Conservation (phyloP, 768 basidiomycete genomes). For the Naganishia antarctica region DNA sequence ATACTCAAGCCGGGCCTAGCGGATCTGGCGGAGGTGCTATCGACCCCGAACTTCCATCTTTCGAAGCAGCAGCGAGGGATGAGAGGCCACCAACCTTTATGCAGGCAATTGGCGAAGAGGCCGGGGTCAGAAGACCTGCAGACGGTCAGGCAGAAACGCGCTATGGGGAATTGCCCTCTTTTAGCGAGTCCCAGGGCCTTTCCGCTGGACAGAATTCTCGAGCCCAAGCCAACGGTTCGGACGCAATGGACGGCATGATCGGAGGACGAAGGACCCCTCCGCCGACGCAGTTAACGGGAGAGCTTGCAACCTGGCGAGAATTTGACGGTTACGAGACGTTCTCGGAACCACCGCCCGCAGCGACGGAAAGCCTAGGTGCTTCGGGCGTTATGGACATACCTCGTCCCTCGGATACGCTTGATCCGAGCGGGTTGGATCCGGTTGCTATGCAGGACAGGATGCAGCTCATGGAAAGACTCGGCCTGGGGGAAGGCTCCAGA, state of each 20-base stretch:
- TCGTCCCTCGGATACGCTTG: constrained; percentile 1
- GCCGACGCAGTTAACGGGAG: constrained; percentile 15
- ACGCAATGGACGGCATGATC: background rate
- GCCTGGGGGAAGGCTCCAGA: constrained; percentile 46
- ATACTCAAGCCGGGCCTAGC: background rate
- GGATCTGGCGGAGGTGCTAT: background rate
- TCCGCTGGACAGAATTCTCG: background rate
- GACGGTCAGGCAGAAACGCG: too few relatives aligned
- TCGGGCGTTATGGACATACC: constrained; percentile 46
- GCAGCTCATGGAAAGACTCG: constrained; percentile 40
- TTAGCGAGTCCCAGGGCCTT: constrained; percentile 19
- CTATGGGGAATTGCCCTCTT: constrained; percentile 21
- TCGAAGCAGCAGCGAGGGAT: constrained; percentile 31
- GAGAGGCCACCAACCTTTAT: constrained; percentile 14
- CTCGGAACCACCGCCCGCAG: constrained; percentile 42
- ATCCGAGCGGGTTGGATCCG: constrained; percentile 33
- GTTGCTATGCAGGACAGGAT: constrained; percentile 7
- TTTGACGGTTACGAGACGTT: constrained; percentile 49
- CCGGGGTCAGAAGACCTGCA: constrained; percentile 32
- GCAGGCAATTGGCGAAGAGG: constrained; percentile 34
- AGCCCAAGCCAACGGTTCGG: background rate
- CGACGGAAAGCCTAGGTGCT: constrained; percentile 38
- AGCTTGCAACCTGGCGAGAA: constrained; percentile 31
- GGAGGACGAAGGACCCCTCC: constrained; percentile 4
- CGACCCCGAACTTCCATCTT: constrained; percentile 40